phyloP scores from a whole-genome alignment of 2,329 filamentous ascomycete genomes.

The Cladorrhinum sp. region DNA sequence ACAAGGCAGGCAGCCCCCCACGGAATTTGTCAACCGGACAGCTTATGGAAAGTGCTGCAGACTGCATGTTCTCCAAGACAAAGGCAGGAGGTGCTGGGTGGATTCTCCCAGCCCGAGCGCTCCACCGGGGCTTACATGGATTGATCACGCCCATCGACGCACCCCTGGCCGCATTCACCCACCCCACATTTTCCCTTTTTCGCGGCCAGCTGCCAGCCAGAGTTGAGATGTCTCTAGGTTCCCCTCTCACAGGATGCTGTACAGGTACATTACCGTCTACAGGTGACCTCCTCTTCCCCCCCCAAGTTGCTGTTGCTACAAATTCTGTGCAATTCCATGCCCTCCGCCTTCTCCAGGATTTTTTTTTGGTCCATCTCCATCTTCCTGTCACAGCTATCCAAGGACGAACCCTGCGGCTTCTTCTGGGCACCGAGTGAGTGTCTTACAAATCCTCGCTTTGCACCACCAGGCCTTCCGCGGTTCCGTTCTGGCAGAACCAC shows the following conservation, averaged over 20 bases:
- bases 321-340: background rate
- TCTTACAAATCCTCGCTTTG: conserved; percentile 2
- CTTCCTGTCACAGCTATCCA: background rate
- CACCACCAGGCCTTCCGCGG: conserved; percentile 1
- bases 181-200: background rate
- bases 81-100: conserved; percentile 5
- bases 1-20: conserved; percentile 22
- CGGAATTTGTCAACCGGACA: conserved; percentile 20
- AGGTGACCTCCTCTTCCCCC: conserved; percentile 10
- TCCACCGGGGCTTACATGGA: conserved; percentile 9
- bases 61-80: conserved; percentile 13
- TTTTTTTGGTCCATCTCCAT: background rate
- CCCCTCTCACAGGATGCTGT: background rate
- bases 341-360: background rate
- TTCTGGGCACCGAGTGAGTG: background rate
- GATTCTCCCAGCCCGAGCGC: conserved; percentile 1
- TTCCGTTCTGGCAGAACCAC: conserved; percentile 16
- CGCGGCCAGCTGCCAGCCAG: background rate
- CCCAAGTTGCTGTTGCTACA: background rate
- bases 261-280: background rate
- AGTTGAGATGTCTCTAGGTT: too few species aligned
- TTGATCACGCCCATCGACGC: conserved; percentile 2
- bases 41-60: conserved; percentile 6
- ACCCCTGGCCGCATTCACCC: conserved; percentile 13
- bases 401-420: background rate